Percentiles rank a stretch among this genome's conserved stretches.
Conservation (phyloP, 1,284 basidiomycete species). For the Grifola frondosa region DNA sequence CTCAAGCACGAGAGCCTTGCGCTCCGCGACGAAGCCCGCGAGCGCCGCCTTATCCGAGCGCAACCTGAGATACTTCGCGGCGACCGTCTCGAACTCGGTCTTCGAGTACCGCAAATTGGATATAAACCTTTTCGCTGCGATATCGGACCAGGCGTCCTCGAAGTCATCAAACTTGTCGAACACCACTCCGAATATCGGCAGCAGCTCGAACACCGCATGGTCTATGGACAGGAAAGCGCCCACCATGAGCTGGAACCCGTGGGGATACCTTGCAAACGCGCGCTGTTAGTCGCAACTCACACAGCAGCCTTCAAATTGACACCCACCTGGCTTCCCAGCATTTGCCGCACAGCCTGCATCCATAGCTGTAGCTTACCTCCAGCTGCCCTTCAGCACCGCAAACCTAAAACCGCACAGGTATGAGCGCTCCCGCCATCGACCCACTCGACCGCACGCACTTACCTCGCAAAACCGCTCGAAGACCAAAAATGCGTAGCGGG, state of each 20-base stretch:
- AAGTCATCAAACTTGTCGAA: background rate
- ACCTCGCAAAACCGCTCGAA: constrained; percentile 12
- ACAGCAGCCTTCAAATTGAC: too few species aligned
- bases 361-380: background rate
- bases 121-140: background rate
- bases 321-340: constrained; percentile 1
- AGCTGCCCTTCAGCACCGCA: constrained; percentile 5
- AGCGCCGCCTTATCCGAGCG: background rate
- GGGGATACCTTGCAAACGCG: too few species aligned
- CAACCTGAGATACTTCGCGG: background rate
- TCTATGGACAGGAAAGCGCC: background rate
- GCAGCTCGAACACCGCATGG: background rate
- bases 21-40: background rate
- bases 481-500: constrained; percentile 4
- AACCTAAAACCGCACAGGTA: background rate
- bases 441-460: too few species aligned
- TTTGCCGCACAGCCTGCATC: constrained; percentile 1
- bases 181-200: background rate
- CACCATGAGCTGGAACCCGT: background rate
- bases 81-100: background rate
- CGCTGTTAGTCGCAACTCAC: too few species aligned
- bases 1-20: background rate
- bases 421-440: too few species aligned
- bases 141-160: background rate
- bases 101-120: background rate